phyloP scores from a whole-genome alignment of 2,329 filamentous ascomycete genomes.

The Ophiostoma montium region DNA sequence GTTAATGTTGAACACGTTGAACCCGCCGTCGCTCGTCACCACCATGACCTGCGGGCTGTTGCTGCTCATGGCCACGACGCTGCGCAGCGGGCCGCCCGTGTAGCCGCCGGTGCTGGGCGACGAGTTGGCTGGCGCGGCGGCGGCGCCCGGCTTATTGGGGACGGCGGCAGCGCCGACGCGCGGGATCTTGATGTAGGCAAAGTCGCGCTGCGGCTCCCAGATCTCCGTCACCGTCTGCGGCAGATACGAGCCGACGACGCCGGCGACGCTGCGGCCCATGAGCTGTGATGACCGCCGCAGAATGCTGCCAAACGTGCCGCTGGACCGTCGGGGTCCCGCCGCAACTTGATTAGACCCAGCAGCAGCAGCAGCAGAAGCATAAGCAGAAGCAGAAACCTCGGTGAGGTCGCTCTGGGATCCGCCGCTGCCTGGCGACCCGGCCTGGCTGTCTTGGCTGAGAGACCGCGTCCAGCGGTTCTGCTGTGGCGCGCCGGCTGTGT shows the following conservation, averaged over 20 bases:
- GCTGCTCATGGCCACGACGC: slow-evolving; percentile 94
- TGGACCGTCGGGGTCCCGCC: slow-evolving; percentile 31
- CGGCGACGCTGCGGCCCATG: slow-evolving; percentile 77
- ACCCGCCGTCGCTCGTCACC: slow-evolving; percentile 87
- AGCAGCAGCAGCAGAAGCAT: too few species aligned
- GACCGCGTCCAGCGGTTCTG: slow-evolving; percentile 39
- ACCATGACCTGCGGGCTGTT: slow-evolving; percentile 96
- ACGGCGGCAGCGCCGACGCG: slow-evolving; percentile 28
- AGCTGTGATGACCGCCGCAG: slow-evolving; percentile 90
- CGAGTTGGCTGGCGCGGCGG: slow-evolving; percentile 10
- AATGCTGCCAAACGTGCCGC: slow-evolving; percentile 79
- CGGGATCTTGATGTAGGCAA: slow-evolving; percentile 90
- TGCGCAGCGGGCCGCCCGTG: slow-evolving; percentile 49
- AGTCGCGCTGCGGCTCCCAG: slow-evolving; percentile 91
- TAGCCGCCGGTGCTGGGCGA: slow-evolving; percentile 10
- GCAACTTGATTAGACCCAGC: too few species aligned
- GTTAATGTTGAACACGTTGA: slow-evolving; percentile 91
- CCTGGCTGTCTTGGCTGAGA: slow-evolving; percentile 40
- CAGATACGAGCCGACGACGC: slow-evolving; percentile 80
- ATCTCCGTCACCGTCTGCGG: slow-evolving; percentile 92
- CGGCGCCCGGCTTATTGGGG: slow-evolving; percentile 16
- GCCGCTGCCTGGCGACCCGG: slow-evolving; percentile 34
- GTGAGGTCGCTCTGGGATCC: slow-evolving; percentile 30
- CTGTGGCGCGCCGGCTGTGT: slow-evolving; percentile 20
- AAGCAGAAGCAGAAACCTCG: too few species aligned